Conservation (phyloP, 2,329 filamentous ascomycete genomes). For the Cercospora sp. region DNA sequence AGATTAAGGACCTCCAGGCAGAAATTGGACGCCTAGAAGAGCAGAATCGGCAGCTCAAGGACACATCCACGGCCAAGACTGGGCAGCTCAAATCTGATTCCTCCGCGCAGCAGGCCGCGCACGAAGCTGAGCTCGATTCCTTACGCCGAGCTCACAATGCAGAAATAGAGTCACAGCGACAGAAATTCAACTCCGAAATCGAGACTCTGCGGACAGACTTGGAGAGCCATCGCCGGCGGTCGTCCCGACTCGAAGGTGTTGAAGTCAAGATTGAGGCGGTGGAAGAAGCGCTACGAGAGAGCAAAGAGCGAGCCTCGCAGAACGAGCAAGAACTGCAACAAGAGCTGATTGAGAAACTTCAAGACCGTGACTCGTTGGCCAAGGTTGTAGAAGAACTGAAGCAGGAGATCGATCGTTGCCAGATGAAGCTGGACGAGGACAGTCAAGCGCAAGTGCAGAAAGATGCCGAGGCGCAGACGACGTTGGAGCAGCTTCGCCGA, state of each 20-base stretch:
- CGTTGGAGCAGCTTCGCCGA: constrained; percentile 27
- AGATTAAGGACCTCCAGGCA: constrained; percentile 31
- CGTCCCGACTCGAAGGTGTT: constrained; percentile 32
- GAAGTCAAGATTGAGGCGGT: constrained; percentile 38
- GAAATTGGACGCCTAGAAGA: constrained; percentile 28
- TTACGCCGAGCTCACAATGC: constrained; percentile 19
- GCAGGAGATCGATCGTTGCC: constrained; percentile 39
- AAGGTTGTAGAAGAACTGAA: constrained; percentile 37
- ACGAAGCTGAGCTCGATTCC: constrained; percentile 19
- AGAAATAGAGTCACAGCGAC: constrained; percentile 25
- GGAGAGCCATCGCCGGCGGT: constrained; percentile 30
- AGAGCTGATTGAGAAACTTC: constrained; percentile 34
- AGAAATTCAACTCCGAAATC: constrained; percentile 29
- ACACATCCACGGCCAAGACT: neutral
- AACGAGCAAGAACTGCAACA: constrained; percentile 37
- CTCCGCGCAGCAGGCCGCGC: neutral
- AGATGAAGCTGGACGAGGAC: constrained; percentile 38
- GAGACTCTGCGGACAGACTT: constrained; percentile 30
- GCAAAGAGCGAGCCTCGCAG: constrained; percentile 31
- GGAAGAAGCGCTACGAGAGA: constrained; percentile 34
- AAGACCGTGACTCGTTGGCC: constrained; percentile 35
- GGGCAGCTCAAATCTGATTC: neutral
- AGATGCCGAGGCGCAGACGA: constrained; percentile 29
- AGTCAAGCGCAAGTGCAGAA: constrained; percentile 35
- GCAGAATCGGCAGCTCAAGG: constrained; percentile 23